Percentiles rank a stretch among this genome's conserved stretches.
Conservation (phyloP, 345 rosid genomes). For the Brassica rapa region DNA sequence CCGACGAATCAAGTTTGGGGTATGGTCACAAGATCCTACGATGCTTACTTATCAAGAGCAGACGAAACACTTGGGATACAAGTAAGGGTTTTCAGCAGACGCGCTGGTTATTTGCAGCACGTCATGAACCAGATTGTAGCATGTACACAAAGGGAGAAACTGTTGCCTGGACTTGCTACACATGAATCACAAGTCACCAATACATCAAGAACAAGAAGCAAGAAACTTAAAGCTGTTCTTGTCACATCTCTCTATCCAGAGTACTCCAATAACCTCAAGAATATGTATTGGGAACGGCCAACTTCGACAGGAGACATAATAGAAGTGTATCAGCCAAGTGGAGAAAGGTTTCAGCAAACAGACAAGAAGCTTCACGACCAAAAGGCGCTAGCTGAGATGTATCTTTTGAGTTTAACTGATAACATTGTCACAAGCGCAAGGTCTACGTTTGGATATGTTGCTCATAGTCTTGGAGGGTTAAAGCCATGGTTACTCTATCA, state of each 20-base stretch:
- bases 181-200: slow-evolving; percentile 42
- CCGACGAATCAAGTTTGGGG: slow-evolving; percentile 73
- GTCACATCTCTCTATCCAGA: slow-evolving; percentile 46
- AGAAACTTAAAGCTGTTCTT: slow-evolving; percentile 48
- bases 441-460: slow-evolving; percentile 52
- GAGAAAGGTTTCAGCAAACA: slow-evolving; percentile 39
- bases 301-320: slow-evolving; percentile 38
- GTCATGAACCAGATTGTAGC: slow-evolving; percentile 44
- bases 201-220: slow-evolving; percentile 45
- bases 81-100: slow-evolving; percentile 35
- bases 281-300: slow-evolving; percentile 35
- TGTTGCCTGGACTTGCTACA: slow-evolving; percentile 32
- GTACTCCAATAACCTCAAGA: slow-evolving; percentile 28
- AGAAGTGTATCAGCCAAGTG: slow-evolving; percentile 46
- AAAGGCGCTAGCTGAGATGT: slow-evolving; percentile 46
- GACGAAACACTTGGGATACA: slow-evolving; percentile 47
- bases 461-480: slow-evolving; percentile 38
- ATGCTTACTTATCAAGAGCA: slow-evolving; percentile 42
- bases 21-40: slow-evolving; percentile 40
- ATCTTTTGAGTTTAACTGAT: slow-evolving; percentile 45
- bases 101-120: slow-evolving; percentile 12
- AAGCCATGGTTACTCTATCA: slow-evolving; percentile 47
- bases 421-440: slow-evolving; percentile 39
- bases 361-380: slow-evolving; percentile 38
- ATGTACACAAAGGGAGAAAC: slow-evolving; percentile 39